These are phyloP conservation scores for Arthonia radiata DNA, from an alignment of 495 filamentous ascomycete species.

Conservation along the genomic window DNA sequence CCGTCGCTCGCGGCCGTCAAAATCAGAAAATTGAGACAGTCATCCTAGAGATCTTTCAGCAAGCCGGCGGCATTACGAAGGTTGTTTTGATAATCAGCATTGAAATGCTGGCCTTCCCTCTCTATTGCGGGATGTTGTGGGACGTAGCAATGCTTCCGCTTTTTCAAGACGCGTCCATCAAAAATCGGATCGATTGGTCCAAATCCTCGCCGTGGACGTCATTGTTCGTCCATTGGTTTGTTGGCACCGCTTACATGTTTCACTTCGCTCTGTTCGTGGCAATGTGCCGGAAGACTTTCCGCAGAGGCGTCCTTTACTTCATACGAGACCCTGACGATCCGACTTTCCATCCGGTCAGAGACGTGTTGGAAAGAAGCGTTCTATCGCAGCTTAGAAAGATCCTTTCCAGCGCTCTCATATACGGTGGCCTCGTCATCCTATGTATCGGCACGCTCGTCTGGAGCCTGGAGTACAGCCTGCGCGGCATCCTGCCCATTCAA, in stretches of 20 bases:
- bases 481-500: slow-evolving; percentile 62
- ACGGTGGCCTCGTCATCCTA: slow-evolving; percentile 74
- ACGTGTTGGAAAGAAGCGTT: slow-evolving; percentile 85
- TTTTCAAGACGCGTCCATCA: slow-evolving; percentile 53
- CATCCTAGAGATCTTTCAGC: slow-evolving; percentile 60
- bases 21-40: slow-evolving; percentile 51
- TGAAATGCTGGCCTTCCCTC: slow-evolving; percentile 92
- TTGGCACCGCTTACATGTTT: slow-evolving; percentile 99
- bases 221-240: slow-evolving; percentile 95
- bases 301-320: slow-evolving; percentile 85
- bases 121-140: slow-evolving; percentile 82
- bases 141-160: slow-evolving; percentile 75
- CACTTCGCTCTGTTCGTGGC: slow-evolving; percentile 96
- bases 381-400: slow-evolving; percentile 91
- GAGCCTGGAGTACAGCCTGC: slow-evolving; percentile 43
- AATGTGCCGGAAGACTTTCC: slow-evolving; percentile 96
- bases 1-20: slow-evolving; percentile 36
- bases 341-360: slow-evolving; percentile 89
- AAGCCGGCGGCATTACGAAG: slow-evolving; percentile 92
- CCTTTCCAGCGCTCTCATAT: slow-evolving; percentile 81
- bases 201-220: slow-evolving; percentile 55
- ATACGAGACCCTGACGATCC: slow-evolving; percentile 97
- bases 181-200: slow-evolving; percentile 52
- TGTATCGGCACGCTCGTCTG: slow-evolving; percentile 92
- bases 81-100: slow-evolving; percentile 97